Conservation (phyloP, 331 rosid genomes). For the Acacia concinna region DNA sequence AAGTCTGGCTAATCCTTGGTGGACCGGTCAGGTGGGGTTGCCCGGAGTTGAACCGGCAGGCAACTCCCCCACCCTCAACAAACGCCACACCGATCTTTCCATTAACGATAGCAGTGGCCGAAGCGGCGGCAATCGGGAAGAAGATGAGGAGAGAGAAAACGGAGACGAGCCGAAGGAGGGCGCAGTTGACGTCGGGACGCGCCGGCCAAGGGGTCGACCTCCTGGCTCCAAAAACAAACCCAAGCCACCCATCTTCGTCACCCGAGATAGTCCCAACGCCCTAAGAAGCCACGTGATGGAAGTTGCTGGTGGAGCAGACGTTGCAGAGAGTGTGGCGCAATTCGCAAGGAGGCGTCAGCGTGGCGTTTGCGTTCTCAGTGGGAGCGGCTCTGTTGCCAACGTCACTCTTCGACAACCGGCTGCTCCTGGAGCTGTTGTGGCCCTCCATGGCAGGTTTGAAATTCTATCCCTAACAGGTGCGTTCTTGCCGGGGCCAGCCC, state of each 20-base stretch:
- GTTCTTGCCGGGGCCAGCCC: constrained; percentile 87
- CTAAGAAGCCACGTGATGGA: constrained; percentile 91
- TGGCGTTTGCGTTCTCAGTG: constrained; percentile 92
- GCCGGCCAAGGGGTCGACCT: constrained; percentile 91
- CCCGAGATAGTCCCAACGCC: constrained; percentile 87
- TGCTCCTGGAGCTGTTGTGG: constrained; percentile 80
- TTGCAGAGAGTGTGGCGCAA: constrained; percentile 79
- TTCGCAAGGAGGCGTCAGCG: constrained; percentile 87
- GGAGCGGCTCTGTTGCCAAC: constrained; percentile 86
- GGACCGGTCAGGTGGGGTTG: constrained; percentile 83
- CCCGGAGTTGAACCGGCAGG: constrained; percentile 69
- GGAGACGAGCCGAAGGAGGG: constrained; percentile 77
- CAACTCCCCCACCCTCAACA: constrained; percentile 51
- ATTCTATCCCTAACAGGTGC: constrained; percentile 81
- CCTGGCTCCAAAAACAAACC: constrained; percentile 96
- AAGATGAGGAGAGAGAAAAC: constrained; percentile 54
- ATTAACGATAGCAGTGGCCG: constrained; percentile 50
- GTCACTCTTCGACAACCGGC: constrained; percentile 86
- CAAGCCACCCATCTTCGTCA: constrained; percentile 88
- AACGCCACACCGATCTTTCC: constrained; percentile 54
- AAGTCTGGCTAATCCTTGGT: constrained; percentile 93
- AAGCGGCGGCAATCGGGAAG: constrained; percentile 37
- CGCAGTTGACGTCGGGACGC: constrained; percentile 70
- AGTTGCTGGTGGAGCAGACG: constrained; percentile 83
- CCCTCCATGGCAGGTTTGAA: constrained; percentile 92